Evolutionary conservation across 2,329 filamentous ascomycete genomes (phyloP).

Genomic region (Colletotrichum abscissum): DNA sequence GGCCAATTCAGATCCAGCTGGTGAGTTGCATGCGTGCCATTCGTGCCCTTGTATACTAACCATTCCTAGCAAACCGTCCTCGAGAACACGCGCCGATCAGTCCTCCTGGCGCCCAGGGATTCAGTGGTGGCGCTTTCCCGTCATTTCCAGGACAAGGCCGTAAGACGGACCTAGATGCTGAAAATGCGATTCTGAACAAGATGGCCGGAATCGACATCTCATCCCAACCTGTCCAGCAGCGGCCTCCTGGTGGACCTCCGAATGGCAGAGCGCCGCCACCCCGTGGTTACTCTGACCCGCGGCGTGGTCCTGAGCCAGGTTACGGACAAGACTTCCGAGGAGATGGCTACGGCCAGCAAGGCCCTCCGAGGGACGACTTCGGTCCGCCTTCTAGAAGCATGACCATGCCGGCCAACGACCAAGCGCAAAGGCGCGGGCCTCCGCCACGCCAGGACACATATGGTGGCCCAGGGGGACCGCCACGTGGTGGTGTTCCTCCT

Average conservation of each 20-base stretch:
- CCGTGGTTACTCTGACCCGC: conserved; percentile 43
- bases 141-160: conserved; percentile 54
- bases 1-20: conserved; percentile 52
- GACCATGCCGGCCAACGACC: conserved; percentile 68
- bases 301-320: conserved; percentile 41
- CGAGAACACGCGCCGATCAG: conserved; percentile 45
- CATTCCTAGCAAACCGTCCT: conserved; percentile 42
- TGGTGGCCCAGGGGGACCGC: conserved; percentile 43
- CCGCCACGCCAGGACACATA: conserved; percentile 53
- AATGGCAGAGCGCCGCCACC: conserved; percentile 44
- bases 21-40: conserved; percentile 44
- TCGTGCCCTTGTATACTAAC: conserved; percentile 4
- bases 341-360: conserved; percentile 48
- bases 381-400: conserved; percentile 67
- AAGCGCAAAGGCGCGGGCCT: conserved; percentile 50
- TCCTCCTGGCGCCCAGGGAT: conserved; percentile 42
- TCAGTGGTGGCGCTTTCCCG: conserved; percentile 50
- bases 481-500: conserved; percentile 58
- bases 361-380: conserved; percentile 53
- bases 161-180: conserved; percentile 53
- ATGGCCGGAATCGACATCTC: conserved; percentile 55
- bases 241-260: conserved; percentile 13
- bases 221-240: conserved; percentile 38
- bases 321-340: conserved; percentile 51
- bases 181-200: conserved; percentile 52